Base-by-base conservation (phyloP, 257 asterid genomes). In the Gardenia jasminoides region DNA sequence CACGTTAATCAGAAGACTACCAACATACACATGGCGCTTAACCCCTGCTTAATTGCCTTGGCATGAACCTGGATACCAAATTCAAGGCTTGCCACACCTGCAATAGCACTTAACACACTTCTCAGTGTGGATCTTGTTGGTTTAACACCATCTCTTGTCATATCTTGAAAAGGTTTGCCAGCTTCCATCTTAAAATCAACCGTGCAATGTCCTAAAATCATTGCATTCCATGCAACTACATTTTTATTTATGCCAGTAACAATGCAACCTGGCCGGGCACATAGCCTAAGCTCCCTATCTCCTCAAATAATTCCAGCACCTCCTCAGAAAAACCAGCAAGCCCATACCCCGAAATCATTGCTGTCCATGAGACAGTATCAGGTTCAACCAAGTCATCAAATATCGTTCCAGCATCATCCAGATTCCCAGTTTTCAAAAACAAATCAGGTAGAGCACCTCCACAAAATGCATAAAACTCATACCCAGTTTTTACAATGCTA, bases 41-140 rank as follows among this genome's bases (percentile, higher is more conserved):
- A 90, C 64, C 98, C 99, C 81, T 46, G 89, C 86, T 92, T 95
- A 77, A 89, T 71, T 36, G 99, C 97, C 82, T 77, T 82, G 83
- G 92, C 86, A 89, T 95, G 99, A 75, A 91, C 94, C 86, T 93
- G 99, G 83, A 87, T 81, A 76, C 98, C 99, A 76, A 85, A 86
- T 7, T 70, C 79, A 82, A 77, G 76, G 80, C 85, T 89, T 56
- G 84, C 89, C 24, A 84, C 71, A 43, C 86, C 47, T 17, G 99
- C 96, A 52, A 93, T 86, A 46, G 97, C 97, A 72, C 97, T 89
- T 80, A 95, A 83, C 72, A 93, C 86, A 52, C 97, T 95, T 82
- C 98, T 97, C 48, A 95, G 79, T 0, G 98, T 95, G 61, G 97
- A 87, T 62, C 98, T 92, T 30, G 99, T 87, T 56, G 99, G 96